A percentile compares a stretch with the other conserved stretches of the same genome.
These are phyloP conservation scores for Neocallimastix lanati DNA, from an alignment of 192 early-diverging fungal genomes.

Conservation along the genomic window DNA sequence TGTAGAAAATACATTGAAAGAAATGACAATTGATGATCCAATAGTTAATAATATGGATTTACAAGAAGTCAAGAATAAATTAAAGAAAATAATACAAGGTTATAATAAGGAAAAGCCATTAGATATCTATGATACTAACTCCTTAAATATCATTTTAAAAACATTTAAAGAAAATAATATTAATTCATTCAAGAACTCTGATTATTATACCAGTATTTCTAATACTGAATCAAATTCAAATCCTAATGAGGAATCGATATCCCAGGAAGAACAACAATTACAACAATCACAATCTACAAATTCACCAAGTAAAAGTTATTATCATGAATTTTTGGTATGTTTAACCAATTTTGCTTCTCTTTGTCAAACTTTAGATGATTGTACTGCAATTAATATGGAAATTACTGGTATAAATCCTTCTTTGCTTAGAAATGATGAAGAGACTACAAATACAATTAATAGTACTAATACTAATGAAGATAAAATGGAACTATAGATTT, in stretches of 20 bases:
- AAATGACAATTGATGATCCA: not conserved
- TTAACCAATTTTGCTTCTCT: not conserved
- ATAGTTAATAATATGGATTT: not conserved
- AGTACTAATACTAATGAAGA: not conserved
- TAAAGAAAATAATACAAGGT: not conserved
- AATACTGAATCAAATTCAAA: too few relatives aligned
- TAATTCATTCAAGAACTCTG: not conserved
- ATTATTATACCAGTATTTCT: not conserved
- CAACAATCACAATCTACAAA: too few relatives aligned
- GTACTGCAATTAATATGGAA: not conserved
- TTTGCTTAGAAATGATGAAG: not conserved
- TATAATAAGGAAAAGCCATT: not conserved
- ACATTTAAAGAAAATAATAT: not conserved
- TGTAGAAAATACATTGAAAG: not conserved
- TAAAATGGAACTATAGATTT: not conserved
- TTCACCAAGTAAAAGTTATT: not conserved
- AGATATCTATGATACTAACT: not conserved
- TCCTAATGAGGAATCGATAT: too few relatives aligned
- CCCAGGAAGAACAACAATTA: too few relatives aligned
- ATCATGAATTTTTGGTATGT: not conserved
- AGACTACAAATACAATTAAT: not conserved
- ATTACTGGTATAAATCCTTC: not conserved
- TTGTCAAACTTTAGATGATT: not conserved
- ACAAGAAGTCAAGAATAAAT: not conserved
- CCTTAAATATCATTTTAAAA: not conserved